These are phyloP conservation scores for Lomentospora prolificans DNA, from an alignment of 2,329 filamentous ascomycete genomes.

Conservation along the genomic window DNA sequence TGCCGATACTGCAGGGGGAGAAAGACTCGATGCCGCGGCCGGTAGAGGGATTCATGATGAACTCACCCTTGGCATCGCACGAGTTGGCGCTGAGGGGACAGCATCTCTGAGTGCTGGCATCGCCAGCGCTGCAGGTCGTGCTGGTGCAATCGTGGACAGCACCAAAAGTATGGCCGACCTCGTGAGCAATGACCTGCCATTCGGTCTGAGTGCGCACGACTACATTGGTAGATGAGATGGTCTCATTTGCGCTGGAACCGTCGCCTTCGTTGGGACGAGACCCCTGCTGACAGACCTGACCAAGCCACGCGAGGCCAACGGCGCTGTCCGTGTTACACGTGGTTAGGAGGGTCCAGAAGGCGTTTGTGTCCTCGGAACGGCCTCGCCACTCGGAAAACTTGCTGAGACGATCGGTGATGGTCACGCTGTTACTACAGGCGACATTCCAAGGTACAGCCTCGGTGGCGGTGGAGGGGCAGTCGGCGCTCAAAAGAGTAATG, in stretches of 20 bases:
- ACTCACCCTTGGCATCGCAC: slow-evolving; percentile 70
- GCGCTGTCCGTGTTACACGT: slow-evolving; percentile 74
- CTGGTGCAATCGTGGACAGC: slow-evolving; percentile 86
- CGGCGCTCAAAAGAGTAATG: slow-evolving; percentile 62
- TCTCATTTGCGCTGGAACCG: slow-evolving; percentile 49
- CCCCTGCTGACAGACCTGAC: slow-evolving; percentile 64
- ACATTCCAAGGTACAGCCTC: slow-evolving; percentile 74
- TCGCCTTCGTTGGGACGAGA: slow-evolving; percentile 39
- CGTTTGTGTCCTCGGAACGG: slow-evolving; percentile 65
- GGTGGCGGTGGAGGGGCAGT: slow-evolving; percentile 63
- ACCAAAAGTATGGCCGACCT: slow-evolving; percentile 88
- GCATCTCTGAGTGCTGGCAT: slow-evolving; percentile 48
- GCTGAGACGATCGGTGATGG: slow-evolving; percentile 71
- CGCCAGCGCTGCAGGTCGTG: slow-evolving; percentile 54
- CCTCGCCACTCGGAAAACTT: slow-evolving; percentile 86
- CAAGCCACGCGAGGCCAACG: slow-evolving; percentile 88
- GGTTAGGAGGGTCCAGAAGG: slow-evolving; percentile 85
- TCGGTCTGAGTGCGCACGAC: slow-evolving; percentile 75
- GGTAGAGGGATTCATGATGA: slow-evolving; percentile 95
- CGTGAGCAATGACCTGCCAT: slow-evolving; percentile 95
- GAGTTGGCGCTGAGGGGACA: slow-evolving; percentile 61
- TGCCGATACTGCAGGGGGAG: slow-evolving; percentile 82
- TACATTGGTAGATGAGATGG: slow-evolving; percentile 78
- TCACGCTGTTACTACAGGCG: slow-evolving; percentile 50
- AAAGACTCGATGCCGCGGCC: slow-evolving; percentile 63